phyloP scores from a whole-genome alignment of 371 early-diverging fungal species.

The Mortierella sp. region DNA sequence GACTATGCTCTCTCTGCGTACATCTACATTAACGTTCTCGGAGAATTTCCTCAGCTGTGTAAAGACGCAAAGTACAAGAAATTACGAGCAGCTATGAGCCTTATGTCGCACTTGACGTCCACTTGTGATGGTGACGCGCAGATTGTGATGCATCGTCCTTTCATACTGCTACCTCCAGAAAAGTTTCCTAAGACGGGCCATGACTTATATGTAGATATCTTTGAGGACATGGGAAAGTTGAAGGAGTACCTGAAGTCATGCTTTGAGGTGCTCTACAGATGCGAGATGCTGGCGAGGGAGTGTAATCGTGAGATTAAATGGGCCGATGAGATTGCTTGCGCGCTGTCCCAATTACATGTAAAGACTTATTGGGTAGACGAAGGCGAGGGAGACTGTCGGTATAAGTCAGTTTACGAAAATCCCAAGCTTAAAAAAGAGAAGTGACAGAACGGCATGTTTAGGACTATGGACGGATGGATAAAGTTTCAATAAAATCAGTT shows the following conservation, averaged over 20 bases:
- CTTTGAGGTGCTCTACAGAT: conserved; percentile 29
- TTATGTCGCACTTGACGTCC: neutral
- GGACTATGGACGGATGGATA: too few relatives aligned
- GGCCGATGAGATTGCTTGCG: neutral
- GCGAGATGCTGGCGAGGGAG: conserved; percentile 32
- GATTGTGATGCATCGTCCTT: conserved; percentile 16
- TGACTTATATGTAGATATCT: conserved; percentile 10
- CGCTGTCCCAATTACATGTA: conserved; percentile 10
- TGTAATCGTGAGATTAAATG: conserved; percentile 2
- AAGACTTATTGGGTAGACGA: neutral
- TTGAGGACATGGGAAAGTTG: conserved; percentile 25
- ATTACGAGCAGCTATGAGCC: neutral
- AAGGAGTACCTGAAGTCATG: conserved; percentile 32
- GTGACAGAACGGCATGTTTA: too few relatives aligned
- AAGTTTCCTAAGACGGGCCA: neutral
- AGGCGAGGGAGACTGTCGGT: neutral
- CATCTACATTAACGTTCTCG: conserved; percentile 25
- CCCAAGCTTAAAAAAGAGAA: too few relatives aligned
- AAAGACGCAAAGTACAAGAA: conserved; percentile 12
- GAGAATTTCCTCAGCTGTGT: conserved; percentile 25
- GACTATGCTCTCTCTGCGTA: conserved; percentile 16
- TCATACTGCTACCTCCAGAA: conserved; percentile 9
- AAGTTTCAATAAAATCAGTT: too few relatives aligned
- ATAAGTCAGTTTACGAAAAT: too few relatives aligned
- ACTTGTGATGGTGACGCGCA: conserved; percentile 20